Evolutionary conservation across 2,329 filamentous ascomycete genomes (phyloP).

Genomic region (Hypoxylon sp.): DNA sequence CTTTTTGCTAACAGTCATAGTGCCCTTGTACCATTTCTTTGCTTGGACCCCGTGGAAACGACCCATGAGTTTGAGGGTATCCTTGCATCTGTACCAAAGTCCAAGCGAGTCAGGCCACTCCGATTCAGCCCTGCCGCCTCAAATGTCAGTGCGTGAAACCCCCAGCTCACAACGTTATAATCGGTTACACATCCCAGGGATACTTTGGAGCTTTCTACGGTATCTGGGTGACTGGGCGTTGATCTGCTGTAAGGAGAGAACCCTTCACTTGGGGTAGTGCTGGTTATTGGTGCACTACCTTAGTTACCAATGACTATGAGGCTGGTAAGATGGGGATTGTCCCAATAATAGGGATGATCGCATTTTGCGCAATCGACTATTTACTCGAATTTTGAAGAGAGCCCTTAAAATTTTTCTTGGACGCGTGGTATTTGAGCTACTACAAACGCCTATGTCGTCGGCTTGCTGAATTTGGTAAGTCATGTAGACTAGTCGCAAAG

Average conservation of each 20-base stretch:
- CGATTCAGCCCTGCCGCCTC: constrained; percentile 14
- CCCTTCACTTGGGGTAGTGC: no score
- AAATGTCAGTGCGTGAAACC: constrained; percentile 13
- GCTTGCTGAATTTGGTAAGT: constrained; percentile 11
- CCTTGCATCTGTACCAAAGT: constrained; percentile 22
- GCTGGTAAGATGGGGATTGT: no score
- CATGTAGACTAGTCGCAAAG: constrained; percentile 9
- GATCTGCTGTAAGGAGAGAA: no score
- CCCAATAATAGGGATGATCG: no score
- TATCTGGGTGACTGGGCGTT: background rate
- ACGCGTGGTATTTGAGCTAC: constrained; percentile 2
- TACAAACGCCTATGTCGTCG: background rate
- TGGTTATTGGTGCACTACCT: no score
- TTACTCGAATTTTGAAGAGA: no score
- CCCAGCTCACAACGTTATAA: constrained; percentile 4
- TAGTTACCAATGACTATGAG: no score
- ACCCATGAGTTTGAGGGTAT: constrained; percentile 13
- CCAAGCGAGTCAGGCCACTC: constrained; percentile 13
- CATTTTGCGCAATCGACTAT: no score
- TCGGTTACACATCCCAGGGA: no score
- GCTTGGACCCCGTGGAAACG: background rate
- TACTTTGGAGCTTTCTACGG: no score
- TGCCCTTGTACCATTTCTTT: no score
- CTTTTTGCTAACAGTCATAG: no score
- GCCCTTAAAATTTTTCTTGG: constrained; percentile 6